These are phyloP conservation scores for Gossypium aridum DNA, from an alignment of 441 rosid species.

Conservation along the genomic window DNA sequence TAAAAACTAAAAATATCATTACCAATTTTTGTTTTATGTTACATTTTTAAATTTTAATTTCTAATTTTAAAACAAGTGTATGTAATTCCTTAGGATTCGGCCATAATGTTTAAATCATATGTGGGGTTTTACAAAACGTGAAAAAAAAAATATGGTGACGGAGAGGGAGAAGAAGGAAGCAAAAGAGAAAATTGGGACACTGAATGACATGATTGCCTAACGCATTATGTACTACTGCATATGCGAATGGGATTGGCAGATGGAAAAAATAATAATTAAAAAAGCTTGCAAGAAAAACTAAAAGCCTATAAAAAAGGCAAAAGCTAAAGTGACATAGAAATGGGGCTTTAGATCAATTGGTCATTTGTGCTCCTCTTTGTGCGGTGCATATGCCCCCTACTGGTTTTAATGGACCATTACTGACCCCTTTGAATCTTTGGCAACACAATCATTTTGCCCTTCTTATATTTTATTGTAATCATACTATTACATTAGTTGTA, in stretches of 20 bases:
- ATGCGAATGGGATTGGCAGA: background rate
- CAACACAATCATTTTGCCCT: background rate
- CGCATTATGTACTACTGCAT: background rate
- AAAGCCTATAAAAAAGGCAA: background rate
- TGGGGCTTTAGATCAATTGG: background rate
- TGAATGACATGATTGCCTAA: constrained; percentile 1
- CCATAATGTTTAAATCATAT: too few species aligned
- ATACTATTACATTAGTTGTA: too few species aligned
- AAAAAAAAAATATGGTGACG: background rate
- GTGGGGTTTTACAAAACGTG: background rate
- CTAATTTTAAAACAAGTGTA: too few species aligned
- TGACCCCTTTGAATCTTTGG: background rate
- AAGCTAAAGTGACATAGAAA: background rate
- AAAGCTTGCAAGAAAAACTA: background rate
- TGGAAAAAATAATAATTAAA: background rate
- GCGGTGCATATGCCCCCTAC: constrained; percentile 18
- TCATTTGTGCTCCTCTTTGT: constrained; percentile 15
- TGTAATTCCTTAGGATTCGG: too few species aligned
- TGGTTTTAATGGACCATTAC: constrained; percentile 10
- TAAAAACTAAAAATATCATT: too few species aligned
- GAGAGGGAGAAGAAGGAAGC: background rate
- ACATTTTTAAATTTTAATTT: too few species aligned
- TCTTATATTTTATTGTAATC: too few species aligned
- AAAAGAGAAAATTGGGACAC: background rate
- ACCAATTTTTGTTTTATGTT: too few species aligned